Percentiles rank a stretch among this genome's conserved stretches.
phyloP scores from a whole-genome alignment of 1,139 yeast species.

The Casaregolazyma suthepensis region DNA sequence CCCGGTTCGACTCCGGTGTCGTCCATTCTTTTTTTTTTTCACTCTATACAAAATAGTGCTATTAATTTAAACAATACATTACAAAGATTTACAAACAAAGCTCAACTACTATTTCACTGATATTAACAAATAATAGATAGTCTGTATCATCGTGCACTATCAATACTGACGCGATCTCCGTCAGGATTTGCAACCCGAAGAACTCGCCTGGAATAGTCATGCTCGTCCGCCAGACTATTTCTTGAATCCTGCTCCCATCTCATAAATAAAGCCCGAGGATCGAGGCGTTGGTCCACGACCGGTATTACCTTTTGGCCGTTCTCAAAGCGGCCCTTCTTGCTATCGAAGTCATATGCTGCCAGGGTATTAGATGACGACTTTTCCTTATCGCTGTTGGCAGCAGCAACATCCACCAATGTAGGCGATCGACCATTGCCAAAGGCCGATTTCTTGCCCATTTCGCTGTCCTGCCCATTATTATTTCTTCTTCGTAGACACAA shows the following conservation, averaged over 20 bases:
- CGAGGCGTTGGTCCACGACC: conserved; percentile 63
- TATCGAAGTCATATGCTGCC: conserved; percentile 24
- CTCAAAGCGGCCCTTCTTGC: conserved; percentile 15
- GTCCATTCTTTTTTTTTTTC: conserved; percentile 15
- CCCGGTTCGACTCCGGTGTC: conserved; percentile 25
- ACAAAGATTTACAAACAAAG: not conserved
- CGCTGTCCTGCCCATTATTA: conserved; percentile 12
- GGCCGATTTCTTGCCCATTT: conserved; percentile 14
- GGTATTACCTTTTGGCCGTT: conserved; percentile 29
- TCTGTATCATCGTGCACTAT: not conserved
- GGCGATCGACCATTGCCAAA: conserved; percentile 8
- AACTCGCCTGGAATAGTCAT: conserved; percentile 66
- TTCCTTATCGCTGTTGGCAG: conserved; percentile 19
- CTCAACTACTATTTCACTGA: not conserved
- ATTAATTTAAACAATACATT: not conserved
- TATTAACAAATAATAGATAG: not conserved
- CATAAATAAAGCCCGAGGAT: conserved; percentile 58
- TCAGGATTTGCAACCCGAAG: conserved; percentile 63
- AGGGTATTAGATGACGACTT: conserved; percentile 23
- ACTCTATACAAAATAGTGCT: not conserved
- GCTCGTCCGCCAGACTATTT: conserved; percentile 64
- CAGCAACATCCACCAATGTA: conserved; percentile 9
- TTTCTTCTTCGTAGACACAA: conserved; percentile 24
- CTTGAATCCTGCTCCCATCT: conserved; percentile 48
- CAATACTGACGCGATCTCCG: not conserved